phyloP scores from a whole-genome alignment of 257 asterid species.

The Craterostigma plantagineum region DNA sequence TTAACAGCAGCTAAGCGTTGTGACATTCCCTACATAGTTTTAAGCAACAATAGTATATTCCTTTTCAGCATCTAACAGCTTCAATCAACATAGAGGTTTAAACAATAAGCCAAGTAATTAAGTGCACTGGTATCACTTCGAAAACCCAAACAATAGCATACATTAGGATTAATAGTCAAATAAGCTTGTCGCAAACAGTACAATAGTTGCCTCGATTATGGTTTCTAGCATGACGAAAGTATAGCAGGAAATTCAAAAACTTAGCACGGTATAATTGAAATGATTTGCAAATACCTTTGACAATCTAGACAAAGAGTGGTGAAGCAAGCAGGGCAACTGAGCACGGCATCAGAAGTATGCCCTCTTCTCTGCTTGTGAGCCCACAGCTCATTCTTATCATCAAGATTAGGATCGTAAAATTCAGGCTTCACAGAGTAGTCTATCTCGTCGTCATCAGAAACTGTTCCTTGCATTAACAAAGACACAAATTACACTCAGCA shows the following conservation, averaged over 20 bases:
- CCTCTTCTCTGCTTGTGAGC: conserved; percentile 53
- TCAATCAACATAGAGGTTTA: no score
- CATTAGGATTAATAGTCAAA: not conserved
- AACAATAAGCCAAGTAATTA: no score
- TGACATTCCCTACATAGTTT: no score
- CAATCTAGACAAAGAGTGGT: conserved; percentile 77
- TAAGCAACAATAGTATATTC: no score
- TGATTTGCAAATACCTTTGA: conserved; percentile 38
- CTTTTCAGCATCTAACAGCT: no score
- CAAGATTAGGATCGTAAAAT: conserved; percentile 58
- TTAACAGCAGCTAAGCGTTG: no score
- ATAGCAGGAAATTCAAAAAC: not conserved
- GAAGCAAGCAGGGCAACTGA: conserved; percentile 94
- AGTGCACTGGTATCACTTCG: no score
- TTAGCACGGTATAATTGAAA: not conserved
- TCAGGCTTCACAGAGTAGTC: conserved; percentile 73
- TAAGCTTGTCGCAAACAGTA: not conserved
- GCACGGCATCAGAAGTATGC: conserved; percentile 61
- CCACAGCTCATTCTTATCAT: conserved; percentile 63
- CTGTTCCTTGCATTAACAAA: conserved; percentile 10
- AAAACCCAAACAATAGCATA: not conserved
- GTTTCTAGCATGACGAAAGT: not conserved
- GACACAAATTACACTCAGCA: no score
- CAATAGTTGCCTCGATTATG: not conserved
- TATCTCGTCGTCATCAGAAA: conserved; percentile 84